Percentiles rank a stretch among this genome's conserved stretches.
phyloP scores from a whole-genome alignment of 2,329 filamentous ascomycete genomes.

The Cadophora gregata region DNA sequence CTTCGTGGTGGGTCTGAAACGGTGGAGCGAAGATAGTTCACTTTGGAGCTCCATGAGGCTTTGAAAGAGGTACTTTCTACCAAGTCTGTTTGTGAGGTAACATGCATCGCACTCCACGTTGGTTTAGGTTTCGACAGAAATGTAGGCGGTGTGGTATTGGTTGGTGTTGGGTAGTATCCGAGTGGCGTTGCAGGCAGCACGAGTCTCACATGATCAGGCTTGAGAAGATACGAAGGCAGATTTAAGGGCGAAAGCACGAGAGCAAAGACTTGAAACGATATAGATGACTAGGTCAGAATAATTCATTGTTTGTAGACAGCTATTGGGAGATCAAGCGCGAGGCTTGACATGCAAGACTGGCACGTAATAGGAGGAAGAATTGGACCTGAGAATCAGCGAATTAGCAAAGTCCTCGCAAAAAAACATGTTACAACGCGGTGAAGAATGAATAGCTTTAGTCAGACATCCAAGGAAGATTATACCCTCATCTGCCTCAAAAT shows the following conservation, averaged over 20 bases:
- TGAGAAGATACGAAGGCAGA: too few species aligned
- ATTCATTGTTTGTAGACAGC: not conserved
- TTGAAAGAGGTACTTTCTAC: too few species aligned
- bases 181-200: not conserved
- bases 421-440: not conserved
- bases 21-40: too few species aligned
- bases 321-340: not conserved
- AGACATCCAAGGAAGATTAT: slow-evolving; percentile 79
- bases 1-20: too few species aligned
- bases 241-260: not conserved
- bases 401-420: slow-evolving; percentile 13
- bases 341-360: not conserved
- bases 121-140: too few species aligned
- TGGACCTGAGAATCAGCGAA: slow-evolving; percentile 1
- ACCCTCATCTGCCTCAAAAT: slow-evolving; percentile 70
- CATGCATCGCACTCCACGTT: too few species aligned
- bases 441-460: slow-evolving; percentile 47
- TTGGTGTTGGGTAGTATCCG: not conserved
- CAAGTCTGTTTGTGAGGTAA: too few species aligned
- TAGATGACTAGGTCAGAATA: not conserved
- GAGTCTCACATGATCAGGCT: too few species aligned
- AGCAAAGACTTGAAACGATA: not conserved
- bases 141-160: too few species aligned
- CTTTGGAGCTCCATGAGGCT: too few species aligned
- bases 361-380: not conserved